Evolutionary conservation across 176 grass and related monocot species (phyloP).

Genomic region (Metroxylon sagu): DNA sequence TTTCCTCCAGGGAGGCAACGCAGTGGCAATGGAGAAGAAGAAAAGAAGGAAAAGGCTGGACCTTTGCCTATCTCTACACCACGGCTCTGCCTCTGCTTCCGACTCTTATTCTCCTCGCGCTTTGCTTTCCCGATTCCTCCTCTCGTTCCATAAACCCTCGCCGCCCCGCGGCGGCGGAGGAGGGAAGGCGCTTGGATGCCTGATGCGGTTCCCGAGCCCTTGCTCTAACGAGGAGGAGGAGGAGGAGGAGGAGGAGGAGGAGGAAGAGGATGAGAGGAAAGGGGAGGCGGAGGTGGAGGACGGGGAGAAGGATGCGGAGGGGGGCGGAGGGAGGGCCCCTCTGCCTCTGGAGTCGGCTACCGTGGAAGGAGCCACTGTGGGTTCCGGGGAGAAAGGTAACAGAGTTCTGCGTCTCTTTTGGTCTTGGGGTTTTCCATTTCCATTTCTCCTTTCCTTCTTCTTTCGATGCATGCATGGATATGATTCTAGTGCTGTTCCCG

Average conservation of each 20-base stretch:
- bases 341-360: too few species aligned
- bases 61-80: constrained; percentile 12
- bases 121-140: background rate
- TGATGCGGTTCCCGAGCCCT: constrained; percentile 18
- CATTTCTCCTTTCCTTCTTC: background rate
- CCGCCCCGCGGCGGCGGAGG: background rate
- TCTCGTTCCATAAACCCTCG: background rate
- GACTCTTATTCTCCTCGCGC: constrained; percentile 9
- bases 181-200: constrained; percentile 17
- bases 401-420: constrained; percentile 13
- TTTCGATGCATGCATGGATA: too few species aligned
- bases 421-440: constrained; percentile 8
- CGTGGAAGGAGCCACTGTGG: constrained; percentile 1
- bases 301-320: background rate
- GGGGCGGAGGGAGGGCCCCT: too few species aligned
- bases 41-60: constrained; percentile 1
- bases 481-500: too few species aligned
- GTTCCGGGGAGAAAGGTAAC: background rate
- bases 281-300: too few species aligned
- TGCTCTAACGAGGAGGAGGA: constrained; percentile 9
- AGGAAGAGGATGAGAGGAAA: constrained; percentile 4
- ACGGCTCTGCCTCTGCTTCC: constrained; percentile 1
- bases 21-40: background rate
- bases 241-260: constrained; percentile 7
- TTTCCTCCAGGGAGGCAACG: background rate